Base-by-base conservation (phyloP, 768 basidiomycete genomes). In the Strobilomyces echinocephalus region DNA sequence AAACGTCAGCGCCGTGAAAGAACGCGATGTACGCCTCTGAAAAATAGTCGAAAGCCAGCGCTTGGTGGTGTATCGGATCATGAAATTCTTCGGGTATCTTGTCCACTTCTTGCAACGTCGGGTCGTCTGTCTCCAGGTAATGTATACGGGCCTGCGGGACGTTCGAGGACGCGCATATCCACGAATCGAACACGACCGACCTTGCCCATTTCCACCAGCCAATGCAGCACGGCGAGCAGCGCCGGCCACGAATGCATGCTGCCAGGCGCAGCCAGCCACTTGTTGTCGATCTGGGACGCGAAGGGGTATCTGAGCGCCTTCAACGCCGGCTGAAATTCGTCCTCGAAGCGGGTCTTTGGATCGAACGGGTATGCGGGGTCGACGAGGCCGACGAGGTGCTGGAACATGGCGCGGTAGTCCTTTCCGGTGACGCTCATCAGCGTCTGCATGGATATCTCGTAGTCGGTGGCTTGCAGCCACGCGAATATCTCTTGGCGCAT, bases 191-290 rank as follows among this genome's bases (percentile, higher is more conserved):
- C 21, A 20, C 6, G n/a, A 66, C 76, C 26, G 61, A 95, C 95
- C 73, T 86, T 87, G 62, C 88, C 86, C 59, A 91, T 69, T 61
- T 91, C 86, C 8, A 89, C 90, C 14, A 99, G 73, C 97, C 97
- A 99, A 69, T 95, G 88, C 33, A 98, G 67, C 63, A 90, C 88
- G 20, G 89, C 95, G 15, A 98, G 75, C 24, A 97, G 71, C 20
- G 82, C 76, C 0, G 92, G 91, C 97, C 95, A 98, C n/a, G 87
- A 85, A 70, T 91, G 88, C 75, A 88, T 87, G 50, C 85, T 87
- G 0, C 91, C 95, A 0, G 93, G 89, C 2, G 94, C 87, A 8
- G 86, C 86, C 5, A 98, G 71, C 79, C 90, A 91, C 58, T 90
- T 94, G 48, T 85, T 84, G 60, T 92, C 90, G 16, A 97, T 79